Evolutionary conservation across 2,329 filamentous ascomycete species (phyloP), one percentile per base, ranked within the genome.

Genomic region (Fusarium fracticaudum): DNA sequence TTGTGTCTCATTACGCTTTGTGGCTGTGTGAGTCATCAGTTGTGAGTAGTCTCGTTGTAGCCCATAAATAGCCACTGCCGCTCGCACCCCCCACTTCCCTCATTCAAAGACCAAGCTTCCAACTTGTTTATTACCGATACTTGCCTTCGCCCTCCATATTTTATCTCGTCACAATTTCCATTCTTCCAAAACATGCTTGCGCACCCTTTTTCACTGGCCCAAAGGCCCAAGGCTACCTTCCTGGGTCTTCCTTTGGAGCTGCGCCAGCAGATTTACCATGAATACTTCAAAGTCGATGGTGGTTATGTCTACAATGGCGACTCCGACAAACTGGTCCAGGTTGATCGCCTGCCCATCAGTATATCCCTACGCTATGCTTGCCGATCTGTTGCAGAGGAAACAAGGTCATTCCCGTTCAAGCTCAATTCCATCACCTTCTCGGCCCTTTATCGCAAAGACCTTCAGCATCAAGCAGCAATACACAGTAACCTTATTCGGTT

Each of bases 161-260:
- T 4, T 24, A 24, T 4, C 3, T 24, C 24, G 24, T 24, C 24
- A 24, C 24, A 24, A 24, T 24, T 24, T 24, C 24, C 24, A 24
- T 24, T 24, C 24, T 24, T 24, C 24, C 24, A 24, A 24, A 24
- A 24, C 24, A 24, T 24, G 24, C 24, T 24, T 24, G 24, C 24
- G 24, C 24, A 24, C 24, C 24, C 24, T 24, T 4, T 24, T 24
- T 48, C 20, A 2, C 9, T 12, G 1, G 14, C 1, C 17, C 20
- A 4, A 11, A 17, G 3, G 29, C 26, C 26, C 1, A 31, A 31
- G 0, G 20, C 6, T 48, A 17, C 9, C 0, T 48, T 48, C 26
- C 26, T 48, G 4, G 47, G 6, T 7, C 26, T 61, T 8, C 59
- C 45, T 0, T 40, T 33, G 10, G 47, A 61, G 17, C 29, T 61